Conservation (phyloP, 1,139 yeast species). For the Meyerozyma carpophila region DNA sequence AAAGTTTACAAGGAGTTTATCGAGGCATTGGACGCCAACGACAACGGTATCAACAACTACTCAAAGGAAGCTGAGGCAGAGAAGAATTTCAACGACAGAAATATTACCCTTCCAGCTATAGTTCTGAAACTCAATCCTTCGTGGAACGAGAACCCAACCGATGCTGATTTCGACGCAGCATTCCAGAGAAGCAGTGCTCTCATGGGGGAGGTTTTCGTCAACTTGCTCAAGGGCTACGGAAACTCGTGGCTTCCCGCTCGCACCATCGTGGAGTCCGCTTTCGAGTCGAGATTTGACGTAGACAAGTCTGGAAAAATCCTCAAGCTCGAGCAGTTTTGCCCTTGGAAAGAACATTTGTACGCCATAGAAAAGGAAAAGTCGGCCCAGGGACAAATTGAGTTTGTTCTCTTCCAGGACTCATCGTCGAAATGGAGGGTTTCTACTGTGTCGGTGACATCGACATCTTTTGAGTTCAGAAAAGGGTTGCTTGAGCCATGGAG, state of each 20-base stretch:
- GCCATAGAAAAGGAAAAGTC: constrained; percentile 60
- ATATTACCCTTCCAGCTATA: constrained; percentile 74
- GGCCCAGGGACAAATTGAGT: constrained; percentile 55
- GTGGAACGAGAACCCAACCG: constrained; percentile 68
- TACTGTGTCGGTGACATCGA: constrained; percentile 72
- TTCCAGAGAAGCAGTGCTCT: constrained; percentile 70
- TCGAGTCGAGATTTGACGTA: constrained; percentile 46
- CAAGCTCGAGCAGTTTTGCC: constrained; percentile 67
- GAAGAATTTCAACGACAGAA: constrained; percentile 44
- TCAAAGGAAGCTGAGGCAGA: constrained; percentile 43
- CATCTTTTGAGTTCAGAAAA: constrained; percentile 78
- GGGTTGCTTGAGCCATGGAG: constrained; percentile 90
- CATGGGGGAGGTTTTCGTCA: constrained; percentile 77
- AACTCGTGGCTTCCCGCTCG: constrained; percentile 91
- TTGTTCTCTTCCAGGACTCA: constrained; percentile 76
- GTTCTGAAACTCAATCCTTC: constrained; percentile 75
- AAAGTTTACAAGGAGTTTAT: constrained; percentile 80
- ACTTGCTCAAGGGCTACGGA: constrained; percentile 67
- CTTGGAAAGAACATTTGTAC: constrained; percentile 93
- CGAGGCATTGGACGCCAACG: constrained; percentile 83
- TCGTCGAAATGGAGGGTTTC: constrained; percentile 81
- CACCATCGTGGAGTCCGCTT: constrained; percentile 65
- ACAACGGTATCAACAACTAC: constrained; percentile 82
- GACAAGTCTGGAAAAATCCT: constrained; percentile 69
- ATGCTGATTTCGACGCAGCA: constrained; percentile 58